phyloP scores from a whole-genome alignment of 345 rosid species.

The Citrus mangshanensis region DNA sequence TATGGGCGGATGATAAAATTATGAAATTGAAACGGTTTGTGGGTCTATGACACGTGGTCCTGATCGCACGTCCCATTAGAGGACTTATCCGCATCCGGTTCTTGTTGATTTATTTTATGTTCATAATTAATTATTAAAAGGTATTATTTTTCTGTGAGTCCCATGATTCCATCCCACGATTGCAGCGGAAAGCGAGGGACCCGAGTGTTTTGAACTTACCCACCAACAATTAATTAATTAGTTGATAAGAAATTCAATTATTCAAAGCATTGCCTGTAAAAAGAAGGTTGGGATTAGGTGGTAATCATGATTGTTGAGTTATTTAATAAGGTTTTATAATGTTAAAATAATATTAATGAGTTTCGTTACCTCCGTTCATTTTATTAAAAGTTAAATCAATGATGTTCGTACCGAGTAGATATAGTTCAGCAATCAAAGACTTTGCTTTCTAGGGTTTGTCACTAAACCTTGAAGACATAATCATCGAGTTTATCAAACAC shows the following conservation, averaged over 20 bases:
- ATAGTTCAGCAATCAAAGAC: too few species aligned
- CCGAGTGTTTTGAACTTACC: too few species aligned
- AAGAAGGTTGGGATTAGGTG: background rate
- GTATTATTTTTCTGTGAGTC: too few species aligned
- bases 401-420: too few species aligned
- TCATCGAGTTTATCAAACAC: too few species aligned
- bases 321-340: background rate
- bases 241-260: background rate
- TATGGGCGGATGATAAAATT: constrained; percentile 9
- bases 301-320: background rate
- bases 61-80: background rate
- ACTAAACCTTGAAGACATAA: too few species aligned
- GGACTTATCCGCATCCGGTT: background rate
- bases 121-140: too few species aligned
- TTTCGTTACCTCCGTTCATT: too few species aligned
- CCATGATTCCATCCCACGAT: background rate
- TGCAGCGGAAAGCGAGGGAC: background rate
- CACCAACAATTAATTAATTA: background rate
- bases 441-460: too few species aligned
- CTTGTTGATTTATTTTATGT: too few species aligned
- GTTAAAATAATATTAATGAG: background rate
- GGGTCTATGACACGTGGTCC: background rate
- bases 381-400: too few species aligned
- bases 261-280: background rate
- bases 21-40: background rate